phyloP scores from a whole-genome alignment of 192 early-diverging fungal species.

The Backusella morwellensis region DNA sequence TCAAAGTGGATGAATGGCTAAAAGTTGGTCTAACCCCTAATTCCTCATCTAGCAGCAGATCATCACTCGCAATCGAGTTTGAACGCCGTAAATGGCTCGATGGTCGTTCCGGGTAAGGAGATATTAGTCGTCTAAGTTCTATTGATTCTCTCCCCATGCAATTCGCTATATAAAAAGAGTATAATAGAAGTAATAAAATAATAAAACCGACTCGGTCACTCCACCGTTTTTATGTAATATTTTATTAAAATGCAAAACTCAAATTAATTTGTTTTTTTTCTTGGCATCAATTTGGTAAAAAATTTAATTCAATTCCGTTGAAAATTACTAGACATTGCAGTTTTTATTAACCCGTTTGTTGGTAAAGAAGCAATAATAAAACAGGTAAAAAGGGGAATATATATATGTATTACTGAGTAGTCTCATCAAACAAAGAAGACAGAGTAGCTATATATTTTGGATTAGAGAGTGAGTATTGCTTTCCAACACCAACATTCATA shows the following conservation, averaged over 20 bases:
- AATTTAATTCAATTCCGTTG: no score
- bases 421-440: conserved; percentile 6
- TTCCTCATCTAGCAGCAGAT: conserved; percentile 2
- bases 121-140: conserved; percentile 1
- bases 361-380: not conserved
- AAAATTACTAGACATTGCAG: no score
- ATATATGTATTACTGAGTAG: not conserved
- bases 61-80: not conserved
- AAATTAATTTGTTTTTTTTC: no score
- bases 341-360: not conserved
- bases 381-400: not conserved
- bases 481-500: not conserved
- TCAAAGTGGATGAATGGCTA: not conserved
- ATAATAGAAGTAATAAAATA: not conserved
- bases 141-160: conserved; percentile 4
- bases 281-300: no score
- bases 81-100: not conserved
- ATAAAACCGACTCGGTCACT: not conserved
- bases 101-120: not conserved
- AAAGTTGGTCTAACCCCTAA: not conserved
- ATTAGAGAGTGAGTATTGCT: not conserved
- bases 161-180: not conserved
- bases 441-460: not conserved
- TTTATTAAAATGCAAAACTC: no score
- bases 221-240: no score